Percentiles rank a stretch among this genome's conserved stretches.
Conservation (phyloP, 805 yeast genomes). For the Barnettozyma populi region DNA sequence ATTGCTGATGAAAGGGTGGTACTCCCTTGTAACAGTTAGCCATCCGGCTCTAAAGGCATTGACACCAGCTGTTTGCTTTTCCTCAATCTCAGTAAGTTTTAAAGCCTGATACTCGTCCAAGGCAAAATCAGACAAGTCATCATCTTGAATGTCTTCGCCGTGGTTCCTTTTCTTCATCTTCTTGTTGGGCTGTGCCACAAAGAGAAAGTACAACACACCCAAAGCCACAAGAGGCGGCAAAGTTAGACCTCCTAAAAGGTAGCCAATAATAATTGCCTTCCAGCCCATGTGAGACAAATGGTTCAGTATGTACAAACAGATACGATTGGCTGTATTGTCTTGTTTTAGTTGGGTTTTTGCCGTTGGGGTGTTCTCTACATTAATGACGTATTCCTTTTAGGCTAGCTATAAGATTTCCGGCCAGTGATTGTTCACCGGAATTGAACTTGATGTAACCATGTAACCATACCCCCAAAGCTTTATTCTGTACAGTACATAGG, state of each 20-base stretch:
- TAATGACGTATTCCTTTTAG: no score
- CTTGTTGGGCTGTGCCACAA: conserved; percentile 13
- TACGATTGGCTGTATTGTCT: no score
- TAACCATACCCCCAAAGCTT: no score
- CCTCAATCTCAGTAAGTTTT: conserved; percentile 63
- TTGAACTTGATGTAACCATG: no score
- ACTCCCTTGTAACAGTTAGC: conserved; percentile 80
- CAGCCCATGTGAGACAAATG: conserved; percentile 13
- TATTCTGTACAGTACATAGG: no score
- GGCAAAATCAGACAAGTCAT: conserved; percentile 19
- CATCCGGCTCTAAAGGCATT: conserved; percentile 66
- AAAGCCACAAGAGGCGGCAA: conserved; percentile 56
- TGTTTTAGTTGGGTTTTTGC: no score
- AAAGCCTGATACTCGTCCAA: conserved; percentile 32
- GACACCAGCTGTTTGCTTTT: conserved; percentile 52
- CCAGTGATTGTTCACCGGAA: no score
- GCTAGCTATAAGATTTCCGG: no score
- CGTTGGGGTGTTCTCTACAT: no score
- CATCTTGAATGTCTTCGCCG: conserved; percentile 23
- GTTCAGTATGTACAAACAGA: no score
- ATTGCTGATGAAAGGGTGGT: conserved; percentile 40
- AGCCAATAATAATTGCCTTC: conserved; percentile 33
- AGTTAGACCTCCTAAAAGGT: conserved; percentile 77
- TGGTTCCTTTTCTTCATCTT: conserved; percentile 30
- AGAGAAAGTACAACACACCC: conserved; percentile 34